Base-by-base conservation (phyloP, 2,329 filamentous ascomycete genomes). In the Phialocephala subalpina region DNA sequence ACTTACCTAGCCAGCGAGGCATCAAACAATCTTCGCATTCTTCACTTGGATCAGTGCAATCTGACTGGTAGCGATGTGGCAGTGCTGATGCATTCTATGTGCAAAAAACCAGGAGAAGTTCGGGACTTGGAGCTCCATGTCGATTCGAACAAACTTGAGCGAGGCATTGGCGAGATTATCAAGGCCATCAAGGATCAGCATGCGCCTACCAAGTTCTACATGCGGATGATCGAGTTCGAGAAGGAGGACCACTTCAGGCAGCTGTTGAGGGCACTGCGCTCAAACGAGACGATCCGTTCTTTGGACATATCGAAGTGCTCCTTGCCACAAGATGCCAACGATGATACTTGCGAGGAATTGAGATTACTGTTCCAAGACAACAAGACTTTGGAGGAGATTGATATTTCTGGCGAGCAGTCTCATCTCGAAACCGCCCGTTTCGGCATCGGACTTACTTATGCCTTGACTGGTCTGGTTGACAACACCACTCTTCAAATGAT, bases 231-330 rank as follows among this genome's bases (percentile, higher is more conserved):
- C 40, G 90, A 92, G 73, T 92, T 76, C 53, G 69, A 70, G 9
- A 77, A 76, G 57, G 76, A 78, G 60, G 72, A 74, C 38, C 68
- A 76, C 42, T 92, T 92, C 69, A 83, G 87, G 40, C 83, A 87
- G 64, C 79, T 92, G 57, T 81, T 92, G 7, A 79, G 86, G 65
- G 89, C 90, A 1, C 73, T 92, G 58, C 84, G 84, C 5, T 80
- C 80, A 49, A 92, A 92, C 73, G 87, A 80, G 20, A 88, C 87
- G 0, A 84, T 92, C 58, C 83, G 82, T 58, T 87, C 85, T 70
- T 78, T 92, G 18, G 90, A 92, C 75, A 88, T 92, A 29, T 92
- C 90, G 1, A 89, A 90, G 69, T 87, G 88, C 1, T 91, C 89
- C 0, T 80, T 92, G 25, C 90, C 90, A 16, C 88, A 88, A 62